Conservation (phyloP, 192 early-diverging fungal genomes). For the Mortierella antarctica region DNA sequence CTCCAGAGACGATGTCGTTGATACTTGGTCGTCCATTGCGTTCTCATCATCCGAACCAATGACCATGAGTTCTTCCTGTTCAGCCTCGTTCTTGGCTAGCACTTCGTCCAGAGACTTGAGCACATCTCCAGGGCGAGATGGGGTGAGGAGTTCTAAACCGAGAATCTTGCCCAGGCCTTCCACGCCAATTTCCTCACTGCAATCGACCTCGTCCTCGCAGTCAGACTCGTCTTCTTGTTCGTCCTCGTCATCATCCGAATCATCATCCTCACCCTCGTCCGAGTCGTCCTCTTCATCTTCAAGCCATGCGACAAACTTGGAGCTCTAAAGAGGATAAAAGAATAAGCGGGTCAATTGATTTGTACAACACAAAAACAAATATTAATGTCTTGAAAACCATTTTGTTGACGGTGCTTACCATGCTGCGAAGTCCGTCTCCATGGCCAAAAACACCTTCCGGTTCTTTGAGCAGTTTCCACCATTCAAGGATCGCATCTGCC, state of each 20-base stretch:
- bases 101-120: constrained; percentile 24
- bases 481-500: constrained; percentile 43
- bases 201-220: constrained; percentile 2
- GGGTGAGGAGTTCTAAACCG: constrained; percentile 4
- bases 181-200: neutral
- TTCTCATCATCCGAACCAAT: constrained; percentile 35
- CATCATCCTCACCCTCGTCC: constrained; percentile 17
- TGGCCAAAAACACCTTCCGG: constrained; percentile 42
- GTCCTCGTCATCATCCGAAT: constrained; percentile 11
- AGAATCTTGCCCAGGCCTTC: constrained; percentile 21
- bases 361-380: constrained; percentile 1
- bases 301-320: constrained; percentile 53
- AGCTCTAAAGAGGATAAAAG: constrained; percentile 26
- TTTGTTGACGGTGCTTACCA: constrained; percentile 16
- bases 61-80: constrained; percentile 27
- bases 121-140: neutral
- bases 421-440: constrained; percentile 36
- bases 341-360: neutral
- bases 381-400: neutral
- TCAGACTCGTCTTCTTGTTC: constrained; percentile 6
- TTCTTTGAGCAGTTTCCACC: constrained; percentile 47
- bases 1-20: constrained; percentile 34
- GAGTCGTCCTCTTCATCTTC: constrained; percentile 43
- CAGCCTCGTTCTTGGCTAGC: constrained; percentile 13
- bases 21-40: constrained; percentile 27